Base-by-base conservation (phyloP, 441 rosid genomes). In the Croton setiger region DNA sequence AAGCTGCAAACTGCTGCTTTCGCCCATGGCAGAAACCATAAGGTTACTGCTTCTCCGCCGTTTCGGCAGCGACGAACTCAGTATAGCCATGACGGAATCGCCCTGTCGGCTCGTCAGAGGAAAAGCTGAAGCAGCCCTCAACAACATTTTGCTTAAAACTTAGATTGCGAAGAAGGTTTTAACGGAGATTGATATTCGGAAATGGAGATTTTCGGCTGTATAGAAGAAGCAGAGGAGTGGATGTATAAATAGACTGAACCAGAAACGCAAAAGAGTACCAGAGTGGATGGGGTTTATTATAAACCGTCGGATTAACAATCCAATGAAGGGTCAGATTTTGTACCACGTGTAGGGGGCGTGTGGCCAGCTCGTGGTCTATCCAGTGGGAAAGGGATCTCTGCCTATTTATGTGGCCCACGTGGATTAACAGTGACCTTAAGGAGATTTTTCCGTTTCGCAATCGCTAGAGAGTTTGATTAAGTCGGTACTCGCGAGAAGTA, bases 361-460 rank as follows among this genome's bases (percentile, higher is more conserved):
- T 90, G 97, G 88, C 17, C 64, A 45, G 62, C 97, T 80, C 91
- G 86, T 87, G 92, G n/a, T 45, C 43, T 65, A 70, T 79, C 90
- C 78, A 0, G 71, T 71, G 62, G 52, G 70, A 57, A 76, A 13
- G 66, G 72, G 76, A 80, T 74, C 68, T 67, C 57, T 15, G 21
- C 61, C 59, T 12, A 64, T 39, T 54, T 47, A 72, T 61, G 56
- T 74, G 43, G 44, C 81, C 66, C 74, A 79, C 81, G 80, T 75
- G 57, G 62, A 33, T 43, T 35, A 2, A 13, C 1, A 3, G 1
- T 0, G 6, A 35, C 36, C 18, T 37, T 0, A 52, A 10, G 14
- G 41, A 23, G 10, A 4, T 39, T 3, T 17, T 43, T 43, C 17
- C 17, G 0, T 36, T 1, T 7, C 0, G 7, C 21, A 60, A 45